Conservation (phyloP, 2,329 filamentous ascomycete species). For the Plectosphaerella plurivora region DNA sequence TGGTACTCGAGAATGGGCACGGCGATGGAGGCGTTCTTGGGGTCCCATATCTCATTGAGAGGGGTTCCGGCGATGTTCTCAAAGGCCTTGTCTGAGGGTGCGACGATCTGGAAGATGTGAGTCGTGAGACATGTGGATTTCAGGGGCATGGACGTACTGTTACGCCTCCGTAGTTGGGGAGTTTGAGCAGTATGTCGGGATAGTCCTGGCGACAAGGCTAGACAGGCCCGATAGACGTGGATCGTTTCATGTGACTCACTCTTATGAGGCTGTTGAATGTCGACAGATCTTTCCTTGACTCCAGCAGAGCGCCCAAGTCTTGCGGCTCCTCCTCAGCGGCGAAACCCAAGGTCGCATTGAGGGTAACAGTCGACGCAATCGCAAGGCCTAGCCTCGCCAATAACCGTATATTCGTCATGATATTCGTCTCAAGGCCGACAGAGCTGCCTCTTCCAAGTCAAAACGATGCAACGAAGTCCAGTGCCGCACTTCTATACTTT, state of each 20-base stretch:
- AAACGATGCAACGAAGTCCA: too few relatives aligned
- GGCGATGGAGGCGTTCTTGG: constrained; percentile 37
- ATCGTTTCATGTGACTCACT: constrained; percentile 18
- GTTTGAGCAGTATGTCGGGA: constrained; percentile 36
- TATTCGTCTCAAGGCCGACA: too few relatives aligned
- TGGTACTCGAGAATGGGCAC: constrained; percentile 57
- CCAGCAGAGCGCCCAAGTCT: constrained; percentile 34
- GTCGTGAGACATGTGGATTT: background rate
- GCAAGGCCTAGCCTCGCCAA: too few relatives aligned
- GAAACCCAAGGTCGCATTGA: background rate
- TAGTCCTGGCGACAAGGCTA: constrained; percentile 31
- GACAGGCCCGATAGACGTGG: background rate
- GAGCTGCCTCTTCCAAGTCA: too few relatives aligned
- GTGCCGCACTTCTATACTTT: too few relatives aligned
- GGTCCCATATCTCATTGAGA: constrained; percentile 39
- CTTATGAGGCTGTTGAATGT: constrained; percentile 39
- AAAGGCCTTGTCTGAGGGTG: constrained; percentile 55
- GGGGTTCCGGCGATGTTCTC: constrained; percentile 47
- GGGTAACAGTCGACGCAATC: background rate
- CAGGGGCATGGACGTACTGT: constrained; percentile 28
- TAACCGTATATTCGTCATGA: too few relatives aligned
- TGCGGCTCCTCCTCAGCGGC: constrained; percentile 13
- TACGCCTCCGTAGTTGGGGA: constrained; percentile 37
- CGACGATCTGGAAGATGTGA: constrained; percentile 38
- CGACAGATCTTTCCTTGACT: constrained; percentile 33